These are phyloP conservation scores for Fragilariopsis cylindrus DNA, from an alignment of 108 stramenopile genomes.

Conservation along the genomic window DNA sequence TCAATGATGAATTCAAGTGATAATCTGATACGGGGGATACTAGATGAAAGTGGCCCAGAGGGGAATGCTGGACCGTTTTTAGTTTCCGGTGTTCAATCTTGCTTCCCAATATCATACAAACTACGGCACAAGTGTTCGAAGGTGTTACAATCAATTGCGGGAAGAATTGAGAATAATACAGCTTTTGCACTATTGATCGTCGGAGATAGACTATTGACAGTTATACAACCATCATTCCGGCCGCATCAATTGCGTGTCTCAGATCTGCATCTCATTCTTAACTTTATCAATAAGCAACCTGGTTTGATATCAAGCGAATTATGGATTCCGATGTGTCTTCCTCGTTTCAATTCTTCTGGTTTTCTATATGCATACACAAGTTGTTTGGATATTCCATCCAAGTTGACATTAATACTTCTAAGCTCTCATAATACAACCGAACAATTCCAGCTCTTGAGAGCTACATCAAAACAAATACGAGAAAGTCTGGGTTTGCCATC, in stretches of 20 bases:
- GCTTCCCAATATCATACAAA: slow-evolving; percentile 63
- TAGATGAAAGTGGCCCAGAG: slow-evolving; percentile 26
- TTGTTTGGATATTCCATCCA: slow-evolving; percentile 57
- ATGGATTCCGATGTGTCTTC: slow-evolving; percentile 84
- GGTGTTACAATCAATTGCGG: slow-evolving; percentile 25
- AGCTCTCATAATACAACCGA: slow-evolving; percentile 61
- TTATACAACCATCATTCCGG: slow-evolving; percentile 64
- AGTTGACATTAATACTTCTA: slow-evolving; percentile 56
- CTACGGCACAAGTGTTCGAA: slow-evolving; percentile 61
- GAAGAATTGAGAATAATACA: slow-evolving; percentile 27
- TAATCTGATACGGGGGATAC: slow-evolving; percentile 18
- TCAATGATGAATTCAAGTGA: slow-evolving; percentile 50
- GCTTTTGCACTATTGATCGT: slow-evolving; percentile 67
- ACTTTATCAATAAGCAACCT: slow-evolving; percentile 59
- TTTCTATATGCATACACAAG: slow-evolving; percentile 73
- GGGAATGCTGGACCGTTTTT: slow-evolving; percentile 48
- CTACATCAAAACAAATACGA: slow-evolving; percentile 40
- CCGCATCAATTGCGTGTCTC: slow-evolving; percentile 65
- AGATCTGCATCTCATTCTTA: slow-evolving; percentile 68
- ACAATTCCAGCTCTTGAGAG: slow-evolving; percentile 69
- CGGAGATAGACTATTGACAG: slow-evolving; percentile 52
- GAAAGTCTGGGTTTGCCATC: slow-evolving; percentile 44
- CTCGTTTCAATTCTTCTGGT: slow-evolving; percentile 71
- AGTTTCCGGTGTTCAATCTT: slow-evolving; percentile 55
- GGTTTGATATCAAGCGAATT: slow-evolving; percentile 62